These are phyloP conservation scores for Aciculosporium take DNA, from an alignment of 2,329 filamentous ascomycete species.

Conservation along the genomic window DNA sequence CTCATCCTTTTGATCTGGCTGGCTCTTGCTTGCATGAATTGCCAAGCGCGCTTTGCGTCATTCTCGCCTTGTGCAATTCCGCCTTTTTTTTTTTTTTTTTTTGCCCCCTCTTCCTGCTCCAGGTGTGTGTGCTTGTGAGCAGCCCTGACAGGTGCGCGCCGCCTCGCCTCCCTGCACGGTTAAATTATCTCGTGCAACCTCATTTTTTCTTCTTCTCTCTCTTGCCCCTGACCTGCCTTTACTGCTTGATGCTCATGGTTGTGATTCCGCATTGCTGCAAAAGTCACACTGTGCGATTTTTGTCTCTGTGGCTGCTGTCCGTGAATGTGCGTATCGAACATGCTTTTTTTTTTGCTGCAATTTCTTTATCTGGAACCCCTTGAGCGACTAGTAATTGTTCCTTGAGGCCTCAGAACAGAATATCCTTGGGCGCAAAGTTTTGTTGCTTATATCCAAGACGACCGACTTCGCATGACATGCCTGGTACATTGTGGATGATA, in stretches of 20 bases:
- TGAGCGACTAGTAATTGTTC: slow-evolving; percentile 2
- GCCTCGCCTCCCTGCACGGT: background rate
- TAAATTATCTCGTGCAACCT: background rate
- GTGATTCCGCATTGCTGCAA: background rate
- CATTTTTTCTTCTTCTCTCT: background rate
- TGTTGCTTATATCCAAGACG: background rate
- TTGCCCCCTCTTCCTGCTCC: background rate
- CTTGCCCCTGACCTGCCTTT: background rate
- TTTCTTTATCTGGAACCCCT: background rate
- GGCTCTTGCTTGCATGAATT: background rate
- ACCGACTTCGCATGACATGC: background rate
- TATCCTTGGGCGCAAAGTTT: background rate
- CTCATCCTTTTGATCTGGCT: background rate
- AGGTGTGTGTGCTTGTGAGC: background rate
- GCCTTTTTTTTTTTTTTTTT: background rate
- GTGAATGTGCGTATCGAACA: slow-evolving; percentile 3
- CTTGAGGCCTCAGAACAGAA: background rate
- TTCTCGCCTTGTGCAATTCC: background rate
- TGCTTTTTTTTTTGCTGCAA: background rate
- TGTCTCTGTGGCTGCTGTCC: background rate
- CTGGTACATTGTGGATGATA: background rate
- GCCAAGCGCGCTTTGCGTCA: background rate
- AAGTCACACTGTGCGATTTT: background rate
- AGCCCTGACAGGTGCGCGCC: background rate
- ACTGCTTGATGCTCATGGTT: background rate